A percentile compares a stretch with the other conserved stretches of the same genome.
These are phyloP conservation scores for Clarireedia sp. DNA, from an alignment of 2,329 filamentous ascomycete genomes.

Conservation along the genomic window DNA sequence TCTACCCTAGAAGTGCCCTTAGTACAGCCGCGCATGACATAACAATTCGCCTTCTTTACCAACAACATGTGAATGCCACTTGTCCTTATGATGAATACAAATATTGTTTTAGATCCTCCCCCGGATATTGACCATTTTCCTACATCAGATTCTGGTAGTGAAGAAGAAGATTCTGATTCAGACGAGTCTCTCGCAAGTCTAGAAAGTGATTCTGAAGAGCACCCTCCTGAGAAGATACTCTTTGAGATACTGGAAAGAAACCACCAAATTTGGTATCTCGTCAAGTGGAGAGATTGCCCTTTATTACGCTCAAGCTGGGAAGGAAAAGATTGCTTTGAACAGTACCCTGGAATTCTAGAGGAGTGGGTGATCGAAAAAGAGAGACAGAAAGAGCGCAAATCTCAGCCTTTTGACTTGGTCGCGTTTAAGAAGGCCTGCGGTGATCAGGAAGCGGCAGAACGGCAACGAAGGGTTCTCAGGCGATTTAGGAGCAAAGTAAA, in stretches of 20 bases:
- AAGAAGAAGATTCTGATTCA: conserved; percentile 17
- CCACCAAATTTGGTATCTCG: conserved; percentile 25
- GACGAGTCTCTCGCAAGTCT: conserved; percentile 27
- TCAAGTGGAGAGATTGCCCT: conserved; percentile 30
- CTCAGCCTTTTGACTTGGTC: conserved; percentile 24
- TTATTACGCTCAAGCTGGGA: conserved; percentile 29
- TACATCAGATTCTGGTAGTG: conserved; percentile 19
- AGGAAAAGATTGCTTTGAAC: conserved; percentile 17
- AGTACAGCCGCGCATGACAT: neutral
- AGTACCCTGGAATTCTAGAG: conserved; percentile 22
- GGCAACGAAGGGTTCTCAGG: conserved; percentile 22
- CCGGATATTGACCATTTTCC: conserved; percentile 4
- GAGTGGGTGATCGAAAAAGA: conserved; percentile 25
- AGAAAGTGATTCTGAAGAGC: conserved; percentile 27
- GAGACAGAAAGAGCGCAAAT: conserved; percentile 24
- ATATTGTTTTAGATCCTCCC: neutral
- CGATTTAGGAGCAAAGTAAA: conserved; percentile 24
- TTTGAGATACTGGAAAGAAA: conserved; percentile 22
- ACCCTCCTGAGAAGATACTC: conserved; percentile 27
- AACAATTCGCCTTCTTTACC: neutral
- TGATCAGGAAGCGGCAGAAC: conserved; percentile 22
- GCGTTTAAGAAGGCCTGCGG: conserved; percentile 24
- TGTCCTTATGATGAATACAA: conserved; percentile 26
- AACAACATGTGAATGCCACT: conserved; percentile 16
- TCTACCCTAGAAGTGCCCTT: neutral